Base-by-base conservation (phyloP, 192 early-diverging fungal species). In the Coemansia sp. region DNA sequence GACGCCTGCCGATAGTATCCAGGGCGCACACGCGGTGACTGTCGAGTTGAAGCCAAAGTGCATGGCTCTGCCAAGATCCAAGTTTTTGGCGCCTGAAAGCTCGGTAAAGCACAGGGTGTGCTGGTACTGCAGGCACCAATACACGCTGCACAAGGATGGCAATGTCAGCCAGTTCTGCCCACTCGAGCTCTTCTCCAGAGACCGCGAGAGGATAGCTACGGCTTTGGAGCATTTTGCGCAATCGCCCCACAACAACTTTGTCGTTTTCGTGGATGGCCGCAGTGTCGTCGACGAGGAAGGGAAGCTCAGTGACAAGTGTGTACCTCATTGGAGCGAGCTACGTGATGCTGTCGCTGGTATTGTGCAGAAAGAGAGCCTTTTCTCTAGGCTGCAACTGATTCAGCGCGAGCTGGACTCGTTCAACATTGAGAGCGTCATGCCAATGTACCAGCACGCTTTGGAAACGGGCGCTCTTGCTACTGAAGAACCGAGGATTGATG, bases 121-220 rank as follows among this genome's bases (percentile, higher is more conserved):
- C 60, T 86, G 88, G 6, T 90, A 86, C 70, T 93, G 92, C 70
- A 89, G 91, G 90, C 84, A 93, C 42, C 86, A 92, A 58, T 65
- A 86, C 23, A 66, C 59, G 5, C 87, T 91, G 68, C 69, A 66
- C 10, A 64, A 71, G 14, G 63, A 35, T 11, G 64, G 76, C 6
- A 43, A 38, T 21, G 41, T 67, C 6, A 85, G 70, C 59, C 66
- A 63, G 9, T 89, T 86, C 59, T 94, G 92, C 50, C 88, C 91
- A 3, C 79, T 94, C 25, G 90, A 94, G 57, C 70, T 94, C 36
- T 88, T 82, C 33, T 86, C 85, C 5, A 45, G 55, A 0, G 42
- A 76, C 43, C 65, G 31, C 1, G n/a, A 7, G 0, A 72, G 83
- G 5, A 42, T 85, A 10, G 50, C 23, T 16, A 59, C 39, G 0